Base-by-base conservation (phyloP, 1,284 basidiomycete species). In the Apiotrichum akiyoshidainum region DNA sequence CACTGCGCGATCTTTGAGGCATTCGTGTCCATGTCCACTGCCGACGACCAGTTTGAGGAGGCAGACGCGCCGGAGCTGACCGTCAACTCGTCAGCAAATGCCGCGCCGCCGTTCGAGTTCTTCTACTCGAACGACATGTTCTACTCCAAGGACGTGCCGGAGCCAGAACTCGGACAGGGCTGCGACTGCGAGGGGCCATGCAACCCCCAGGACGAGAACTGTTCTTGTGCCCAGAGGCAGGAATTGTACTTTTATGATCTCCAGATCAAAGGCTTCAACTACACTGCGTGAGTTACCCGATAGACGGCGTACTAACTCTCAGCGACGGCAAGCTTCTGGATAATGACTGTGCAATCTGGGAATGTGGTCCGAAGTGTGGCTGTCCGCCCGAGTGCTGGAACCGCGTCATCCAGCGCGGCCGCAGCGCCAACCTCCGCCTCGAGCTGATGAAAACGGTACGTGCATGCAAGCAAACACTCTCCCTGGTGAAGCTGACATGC, bases 341-440 rank as follows among this genome's bases (percentile, higher is more conserved):
- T 10, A 68, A 76, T 13, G 81, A 81, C 9, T 83, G 83, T 54
- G 87, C 90, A 0, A 86, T 94, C 39, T 90, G 89, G 68, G 92
- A 95, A 74, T 96, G 92, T 73, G 91, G 92, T 68, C 85, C 84
- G 46, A 79, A 85, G 16, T 96, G 92, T 72, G 81, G 83, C 1
- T 96, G 92, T 75, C 85, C 85, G 4, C 85, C 87, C 1, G 84
- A 86, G 46, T 96, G 92, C 72, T 80, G 78, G 51, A 95, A 95
- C 74, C 79, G 91, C 69, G 92, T 93, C 53, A 88, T 92, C 22
- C 90, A 92, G 65, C 82, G 85, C 61, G 92, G 92, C 1, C 81
- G 92, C 33, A 84, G 81, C 67, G 80, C 80, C 59, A 77, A 79
- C 7, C 80, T 91, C 37, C 81, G 82, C 46, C 84, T 91, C 40